A percentile compares a stretch with the other conserved stretches of the same genome.
These are phyloP conservation scores for Punica granatum DNA, from an alignment of 345 rosid species.

Conservation along the genomic window DNA sequence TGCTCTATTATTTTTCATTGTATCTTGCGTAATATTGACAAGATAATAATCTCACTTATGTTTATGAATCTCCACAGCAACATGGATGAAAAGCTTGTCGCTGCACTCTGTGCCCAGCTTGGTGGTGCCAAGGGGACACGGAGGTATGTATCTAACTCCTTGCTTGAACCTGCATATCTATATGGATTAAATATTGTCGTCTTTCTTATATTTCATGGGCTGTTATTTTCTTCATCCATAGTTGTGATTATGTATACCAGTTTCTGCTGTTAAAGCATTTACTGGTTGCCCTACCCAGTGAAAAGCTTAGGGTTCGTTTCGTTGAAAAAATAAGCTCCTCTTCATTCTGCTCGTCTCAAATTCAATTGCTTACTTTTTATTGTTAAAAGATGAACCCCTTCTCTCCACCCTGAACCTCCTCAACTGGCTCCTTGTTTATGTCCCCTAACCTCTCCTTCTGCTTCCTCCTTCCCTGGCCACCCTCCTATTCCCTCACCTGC, in stretches of 20 bases:
- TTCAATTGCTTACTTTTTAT: too few species aligned
- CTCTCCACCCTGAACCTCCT: too few species aligned
- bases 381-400: too few species aligned
- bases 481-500: too few species aligned
- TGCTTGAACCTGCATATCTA: background rate
- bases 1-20: background rate
- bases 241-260: background rate
- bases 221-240: background rate
- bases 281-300: too few species aligned
- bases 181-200: background rate
- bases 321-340: too few species aligned
- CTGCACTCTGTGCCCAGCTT: conserved; percentile 73
- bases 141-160: conserved; percentile 33
- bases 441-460: too few species aligned
- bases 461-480: too few species aligned
- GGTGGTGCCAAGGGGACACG: conserved; percentile 33
- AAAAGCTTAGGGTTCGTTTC: too few species aligned
- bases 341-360: too few species aligned
- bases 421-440: too few species aligned
- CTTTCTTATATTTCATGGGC: background rate
- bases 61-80: conserved; percentile 42
- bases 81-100: conserved; percentile 91
- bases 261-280: background rate
- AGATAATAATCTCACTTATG: background rate
- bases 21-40: too few species aligned